These are phyloP conservation scores for Aspergillus sp. DNA, from an alignment of 2,329 filamentous ascomycete species.

Conservation along the genomic window DNA sequence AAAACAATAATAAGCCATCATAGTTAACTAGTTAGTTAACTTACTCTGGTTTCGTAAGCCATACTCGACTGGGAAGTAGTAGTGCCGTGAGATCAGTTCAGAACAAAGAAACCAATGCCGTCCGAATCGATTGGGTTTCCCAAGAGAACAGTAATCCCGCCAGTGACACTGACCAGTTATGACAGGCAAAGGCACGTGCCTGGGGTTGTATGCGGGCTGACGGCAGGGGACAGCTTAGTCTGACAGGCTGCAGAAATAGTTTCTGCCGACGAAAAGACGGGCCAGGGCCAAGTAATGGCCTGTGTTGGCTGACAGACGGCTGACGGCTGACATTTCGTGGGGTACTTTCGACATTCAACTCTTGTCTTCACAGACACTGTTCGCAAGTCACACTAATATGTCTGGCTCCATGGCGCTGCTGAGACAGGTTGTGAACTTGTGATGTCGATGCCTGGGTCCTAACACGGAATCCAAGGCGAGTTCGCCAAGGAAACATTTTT, in stretches of 20 bases:
- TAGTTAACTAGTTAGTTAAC: no score
- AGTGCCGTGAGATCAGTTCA: not conserved
- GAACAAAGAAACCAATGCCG: not conserved
- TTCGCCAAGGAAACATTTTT: not conserved
- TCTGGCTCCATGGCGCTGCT: no score
- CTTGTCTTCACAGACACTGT: not conserved
- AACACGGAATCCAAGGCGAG: not conserved
- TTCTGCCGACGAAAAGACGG: not conserved
- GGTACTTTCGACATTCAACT: not conserved
- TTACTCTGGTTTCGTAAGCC: not conserved
- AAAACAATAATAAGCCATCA: not conserved
- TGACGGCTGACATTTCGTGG: not conserved
- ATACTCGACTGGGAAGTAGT: not conserved
- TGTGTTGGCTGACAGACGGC: not conserved
- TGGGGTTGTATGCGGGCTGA: constrained; percentile 4
- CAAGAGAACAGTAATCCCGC: not conserved
- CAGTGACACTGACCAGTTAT: not conserved
- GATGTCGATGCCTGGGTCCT: not conserved
- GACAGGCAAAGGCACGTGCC: constrained; percentile 4
- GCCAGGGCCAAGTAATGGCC: not conserved
- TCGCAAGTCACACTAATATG: no score
- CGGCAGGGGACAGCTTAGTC: not conserved
- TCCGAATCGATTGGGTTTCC: not conserved
- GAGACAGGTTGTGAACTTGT: no score
- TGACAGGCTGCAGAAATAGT: not conserved